phyloP scores from a whole-genome alignment of 1,284 basidiomycete genomes.

The Cerrena zonata region DNA sequence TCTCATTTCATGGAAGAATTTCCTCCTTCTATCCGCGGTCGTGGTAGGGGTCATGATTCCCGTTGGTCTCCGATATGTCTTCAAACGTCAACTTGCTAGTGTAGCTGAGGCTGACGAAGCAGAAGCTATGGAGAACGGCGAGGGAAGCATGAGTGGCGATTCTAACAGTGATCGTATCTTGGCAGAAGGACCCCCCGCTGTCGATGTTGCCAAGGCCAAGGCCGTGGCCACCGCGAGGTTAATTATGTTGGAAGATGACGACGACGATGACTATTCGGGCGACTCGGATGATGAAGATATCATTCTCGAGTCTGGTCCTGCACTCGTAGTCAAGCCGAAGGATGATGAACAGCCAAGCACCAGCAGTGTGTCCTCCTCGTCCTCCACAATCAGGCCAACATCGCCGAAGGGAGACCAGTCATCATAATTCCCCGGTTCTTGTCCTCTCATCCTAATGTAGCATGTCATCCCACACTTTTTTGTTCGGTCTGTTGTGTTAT shows the following conservation, averaged over 20 bases:
- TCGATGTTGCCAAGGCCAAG: slow-evolving; percentile 29
- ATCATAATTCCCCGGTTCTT: no score
- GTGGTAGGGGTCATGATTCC: slow-evolving; percentile 88
- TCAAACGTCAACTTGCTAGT: slow-evolving; percentile 43
- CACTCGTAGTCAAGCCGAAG: slow-evolving; percentile 38
- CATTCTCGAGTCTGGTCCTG: slow-evolving; percentile 64
- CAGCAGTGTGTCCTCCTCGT: background rate
- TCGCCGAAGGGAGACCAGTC: no score
- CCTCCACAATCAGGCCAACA: no score
- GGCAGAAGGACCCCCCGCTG: slow-evolving; percentile 40
- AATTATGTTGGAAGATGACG: slow-evolving; percentile 31
- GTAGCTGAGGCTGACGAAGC: slow-evolving; percentile 40
- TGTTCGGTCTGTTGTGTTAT: no score
- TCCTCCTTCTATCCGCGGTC: slow-evolving; percentile 76
- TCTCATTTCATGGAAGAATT: slow-evolving; percentile 83
- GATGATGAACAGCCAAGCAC: slow-evolving; percentile 16
- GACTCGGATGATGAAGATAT: slow-evolving; percentile 54
- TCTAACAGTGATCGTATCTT: slow-evolving; percentile 45
- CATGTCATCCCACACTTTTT: no score
- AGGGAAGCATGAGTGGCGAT: no score
- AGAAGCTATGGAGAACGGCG: slow-evolving; percentile 27
- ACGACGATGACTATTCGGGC: slow-evolving; percentile 31
- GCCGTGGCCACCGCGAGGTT: slow-evolving; percentile 24
- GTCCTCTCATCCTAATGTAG: no score
- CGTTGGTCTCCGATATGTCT: slow-evolving; percentile 78